Conservation (phyloP, 495 filamentous ascomycete species). For the Niebla homalea region DNA sequence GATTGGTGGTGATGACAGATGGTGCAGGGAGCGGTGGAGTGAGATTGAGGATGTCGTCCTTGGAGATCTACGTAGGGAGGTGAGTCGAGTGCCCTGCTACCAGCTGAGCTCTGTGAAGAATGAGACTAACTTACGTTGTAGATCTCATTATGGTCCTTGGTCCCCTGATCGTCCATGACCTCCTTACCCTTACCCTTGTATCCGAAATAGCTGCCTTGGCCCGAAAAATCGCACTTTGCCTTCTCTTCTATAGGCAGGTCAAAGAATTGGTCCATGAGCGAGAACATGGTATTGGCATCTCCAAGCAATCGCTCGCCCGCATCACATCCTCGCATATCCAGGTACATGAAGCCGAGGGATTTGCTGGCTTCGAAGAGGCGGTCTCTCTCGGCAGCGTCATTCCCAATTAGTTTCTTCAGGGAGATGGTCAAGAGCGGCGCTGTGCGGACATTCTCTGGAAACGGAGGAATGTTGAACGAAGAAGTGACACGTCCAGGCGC, state of each 20-base stretch:
- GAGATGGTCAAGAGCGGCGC: constrained; percentile 43
- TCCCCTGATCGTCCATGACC: constrained; percentile 39
- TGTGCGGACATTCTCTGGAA: constrained; percentile 39
- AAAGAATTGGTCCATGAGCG: constrained; percentile 33
- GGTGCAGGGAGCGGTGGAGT: constrained; percentile 33
- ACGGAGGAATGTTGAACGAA: constrained; percentile 27
- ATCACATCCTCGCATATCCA: constrained; percentile 34
- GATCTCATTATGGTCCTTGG: constrained; percentile 45
- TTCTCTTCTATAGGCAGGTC: constrained; percentile 39
- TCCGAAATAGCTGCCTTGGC: constrained; percentile 31
- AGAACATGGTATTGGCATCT: constrained; percentile 35
- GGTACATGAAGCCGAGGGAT: constrained; percentile 52
- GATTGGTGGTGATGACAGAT: constrained; percentile 25
- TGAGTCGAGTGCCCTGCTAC: neutral
- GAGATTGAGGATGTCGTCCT: constrained; percentile 40
- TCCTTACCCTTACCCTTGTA: constrained; percentile 43
- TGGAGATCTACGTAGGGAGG: constrained; percentile 19
- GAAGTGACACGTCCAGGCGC: too few species aligned
- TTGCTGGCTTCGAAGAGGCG: constrained; percentile 35
- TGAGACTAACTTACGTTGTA: constrained; percentile 41
- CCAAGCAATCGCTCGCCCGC: constrained; percentile 27
- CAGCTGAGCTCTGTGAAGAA: too few species aligned
- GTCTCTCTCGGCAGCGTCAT: constrained; percentile 28
- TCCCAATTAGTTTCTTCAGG: constrained; percentile 31
- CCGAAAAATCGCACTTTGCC: constrained; percentile 35